Evolutionary conservation across 768 basidiomycete genomes (phyloP).

Genomic region (Cystofilobasidium macerans): DNA sequence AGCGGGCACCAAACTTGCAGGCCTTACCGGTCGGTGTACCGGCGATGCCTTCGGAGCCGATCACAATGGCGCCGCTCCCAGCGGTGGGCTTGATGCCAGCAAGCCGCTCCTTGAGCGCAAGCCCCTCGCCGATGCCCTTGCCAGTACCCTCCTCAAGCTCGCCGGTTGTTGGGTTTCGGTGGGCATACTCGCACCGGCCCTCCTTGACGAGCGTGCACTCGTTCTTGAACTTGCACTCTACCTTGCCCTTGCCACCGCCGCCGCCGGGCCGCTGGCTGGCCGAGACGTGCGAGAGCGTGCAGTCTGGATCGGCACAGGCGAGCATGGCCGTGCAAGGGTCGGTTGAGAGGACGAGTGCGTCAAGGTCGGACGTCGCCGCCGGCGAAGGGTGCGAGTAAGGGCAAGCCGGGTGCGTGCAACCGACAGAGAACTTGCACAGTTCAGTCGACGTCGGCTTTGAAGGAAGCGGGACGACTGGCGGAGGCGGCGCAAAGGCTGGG

Average conservation of each 20-base stretch:
- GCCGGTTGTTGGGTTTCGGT: too few relatives aligned
- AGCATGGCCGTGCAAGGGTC: constrained; percentile 84
- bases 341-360: constrained; percentile 85
- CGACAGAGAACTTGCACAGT: constrained; percentile 83
- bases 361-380: constrained; percentile 78
- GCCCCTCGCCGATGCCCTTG: background rate
- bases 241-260: constrained; percentile 28
- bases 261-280: constrained; percentile 62
- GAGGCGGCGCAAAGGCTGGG: constrained; percentile 24
- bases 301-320: constrained; percentile 86
- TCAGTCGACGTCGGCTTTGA: constrained; percentile 37
- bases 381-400: constrained; percentile 90
- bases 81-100: background rate
- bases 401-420: constrained; percentile 82
- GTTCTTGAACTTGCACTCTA: constrained; percentile 39
- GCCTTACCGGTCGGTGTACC: background rate
- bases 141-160: background rate
- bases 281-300: constrained; percentile 79
- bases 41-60: too few relatives aligned
- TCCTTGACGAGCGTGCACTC: background rate
- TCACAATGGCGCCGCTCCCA: background rate
- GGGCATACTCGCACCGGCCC: background rate
- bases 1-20: background rate
- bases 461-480: constrained; percentile 32
- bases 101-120: background rate